phyloP scores from a whole-genome alignment of 495 filamentous ascomycete species.

The Letharia lupina region DNA sequence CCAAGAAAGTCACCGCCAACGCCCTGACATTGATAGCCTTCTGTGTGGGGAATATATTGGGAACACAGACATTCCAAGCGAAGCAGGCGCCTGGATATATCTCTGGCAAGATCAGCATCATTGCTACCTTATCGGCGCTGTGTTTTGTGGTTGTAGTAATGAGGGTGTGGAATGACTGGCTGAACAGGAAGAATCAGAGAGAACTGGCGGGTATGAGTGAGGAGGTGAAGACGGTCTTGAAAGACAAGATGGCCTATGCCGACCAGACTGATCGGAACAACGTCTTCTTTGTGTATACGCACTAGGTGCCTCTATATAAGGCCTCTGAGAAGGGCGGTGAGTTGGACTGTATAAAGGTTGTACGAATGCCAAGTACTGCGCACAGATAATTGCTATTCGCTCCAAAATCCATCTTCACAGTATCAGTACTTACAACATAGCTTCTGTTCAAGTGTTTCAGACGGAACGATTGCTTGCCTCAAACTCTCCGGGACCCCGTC shows the following conservation, averaged over 20 bases:
- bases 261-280: constrained; percentile 34
- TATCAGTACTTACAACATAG: too few species aligned
- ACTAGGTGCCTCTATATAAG: constrained; percentile 7
- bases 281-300: constrained; percentile 33
- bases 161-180: constrained; percentile 29
- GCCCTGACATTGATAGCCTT: constrained; percentile 40
- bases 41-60: constrained; percentile 50
- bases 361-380: too few species aligned
- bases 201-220: constrained; percentile 26
- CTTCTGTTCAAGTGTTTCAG: too few species aligned
- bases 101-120: constrained; percentile 31
- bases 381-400: too few species aligned
- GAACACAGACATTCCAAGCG: constrained; percentile 48
- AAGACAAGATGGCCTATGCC: constrained; percentile 31
- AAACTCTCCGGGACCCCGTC: too few species aligned
- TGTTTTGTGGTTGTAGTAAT: constrained; percentile 28
- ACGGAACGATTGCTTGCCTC: too few species aligned
- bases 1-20: constrained; percentile 28
- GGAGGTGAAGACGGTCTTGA: constrained; percentile 25
- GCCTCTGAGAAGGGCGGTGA: background rate
- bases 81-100: constrained; percentile 39
- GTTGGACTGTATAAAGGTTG: background rate
- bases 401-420: too few species aligned
- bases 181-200: constrained; percentile 29
- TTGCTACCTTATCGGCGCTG: constrained; percentile 27